Conservation (phyloP, 176 grass and related monocot genomes). For the Oryza nivara region DNA sequence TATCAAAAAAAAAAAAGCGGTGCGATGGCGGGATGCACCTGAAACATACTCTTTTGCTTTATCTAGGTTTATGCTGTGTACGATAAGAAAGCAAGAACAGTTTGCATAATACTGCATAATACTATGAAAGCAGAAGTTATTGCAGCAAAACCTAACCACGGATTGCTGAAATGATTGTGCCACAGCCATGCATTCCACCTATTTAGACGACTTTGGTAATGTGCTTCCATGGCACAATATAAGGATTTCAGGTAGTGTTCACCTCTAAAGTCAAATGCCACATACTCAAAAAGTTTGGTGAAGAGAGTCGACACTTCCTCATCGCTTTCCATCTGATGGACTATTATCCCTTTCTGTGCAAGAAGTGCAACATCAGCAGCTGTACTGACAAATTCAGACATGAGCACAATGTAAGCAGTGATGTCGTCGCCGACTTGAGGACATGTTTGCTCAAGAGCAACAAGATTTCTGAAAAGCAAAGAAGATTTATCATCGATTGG, state of each 20-base stretch:
- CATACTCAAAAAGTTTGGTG: constrained; percentile 15
- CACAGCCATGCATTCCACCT: constrained; percentile 36
- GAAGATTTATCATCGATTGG: constrained; percentile 25
- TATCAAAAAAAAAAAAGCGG: too few species aligned
- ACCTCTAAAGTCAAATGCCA: background rate
- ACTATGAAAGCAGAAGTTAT: background rate
- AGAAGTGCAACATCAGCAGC: constrained; percentile 26
- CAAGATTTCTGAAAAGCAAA: constrained; percentile 31
- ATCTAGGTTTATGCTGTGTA: background rate
- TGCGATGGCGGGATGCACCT: too few species aligned
- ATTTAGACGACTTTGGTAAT: constrained; percentile 21
- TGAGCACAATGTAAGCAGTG: background rate
- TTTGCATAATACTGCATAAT: background rate
- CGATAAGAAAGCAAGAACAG: background rate
- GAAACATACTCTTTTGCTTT: too few species aligned
- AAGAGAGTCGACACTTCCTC: constrained; percentile 10
- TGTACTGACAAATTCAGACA: constrained; percentile 26
- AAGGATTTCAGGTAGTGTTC: constrained; percentile 23
- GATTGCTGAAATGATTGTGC: constrained; percentile 20
- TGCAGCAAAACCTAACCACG: background rate
- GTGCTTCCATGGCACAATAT: background rate
- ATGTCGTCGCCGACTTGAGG: background rate
- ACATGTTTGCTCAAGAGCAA: constrained; percentile 47
- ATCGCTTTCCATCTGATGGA: constrained; percentile 44
- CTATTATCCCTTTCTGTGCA: constrained; percentile 32